Conservation (phyloP, 495 filamentous ascomycete genomes). For the Pseudoneurospora amorphoporcata region DNA sequence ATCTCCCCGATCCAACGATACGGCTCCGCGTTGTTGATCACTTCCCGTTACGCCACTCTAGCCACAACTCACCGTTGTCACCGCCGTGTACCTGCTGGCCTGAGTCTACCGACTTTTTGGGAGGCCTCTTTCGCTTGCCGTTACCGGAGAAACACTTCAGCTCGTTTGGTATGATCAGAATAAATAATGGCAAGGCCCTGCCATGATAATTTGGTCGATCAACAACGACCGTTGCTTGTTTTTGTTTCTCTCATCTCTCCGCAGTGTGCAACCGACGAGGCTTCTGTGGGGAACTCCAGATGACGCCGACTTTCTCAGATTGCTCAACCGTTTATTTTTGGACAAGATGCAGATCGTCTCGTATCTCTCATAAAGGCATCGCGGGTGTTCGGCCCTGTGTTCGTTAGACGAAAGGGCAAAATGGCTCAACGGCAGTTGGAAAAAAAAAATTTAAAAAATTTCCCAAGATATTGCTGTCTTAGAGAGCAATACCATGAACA, state of each 20-base stretch:
- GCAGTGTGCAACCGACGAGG: not conserved
- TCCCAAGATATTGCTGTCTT: not conserved
- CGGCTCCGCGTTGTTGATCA: not conserved
- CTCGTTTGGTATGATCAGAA: not conserved
- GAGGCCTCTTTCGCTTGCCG: not conserved
- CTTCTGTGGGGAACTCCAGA: not conserved
- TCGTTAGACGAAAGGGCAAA: not conserved
- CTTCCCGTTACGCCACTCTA: not conserved
- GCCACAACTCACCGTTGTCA: not conserved
- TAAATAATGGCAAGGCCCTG: not conserved
- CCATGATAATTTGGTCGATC: not conserved
- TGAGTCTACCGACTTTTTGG: not conserved
- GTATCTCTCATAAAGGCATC: not conserved
- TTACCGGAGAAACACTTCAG: not conserved
- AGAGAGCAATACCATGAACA: not conserved
- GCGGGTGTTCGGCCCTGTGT: not conserved
- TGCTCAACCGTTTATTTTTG: not conserved
- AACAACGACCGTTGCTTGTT: not conserved
- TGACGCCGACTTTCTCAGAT: not conserved
- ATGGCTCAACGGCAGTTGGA: not conserved
- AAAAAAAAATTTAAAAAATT: too few species aligned
- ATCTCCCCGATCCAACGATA: not conserved
- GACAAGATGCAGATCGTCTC: not conserved
- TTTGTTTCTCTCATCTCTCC: not conserved
- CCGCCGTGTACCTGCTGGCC: not conserved